These are phyloP conservation scores for Lithohypha guttulata DNA, from an alignment of 2,329 filamentous ascomycete species.

Conservation along the genomic window DNA sequence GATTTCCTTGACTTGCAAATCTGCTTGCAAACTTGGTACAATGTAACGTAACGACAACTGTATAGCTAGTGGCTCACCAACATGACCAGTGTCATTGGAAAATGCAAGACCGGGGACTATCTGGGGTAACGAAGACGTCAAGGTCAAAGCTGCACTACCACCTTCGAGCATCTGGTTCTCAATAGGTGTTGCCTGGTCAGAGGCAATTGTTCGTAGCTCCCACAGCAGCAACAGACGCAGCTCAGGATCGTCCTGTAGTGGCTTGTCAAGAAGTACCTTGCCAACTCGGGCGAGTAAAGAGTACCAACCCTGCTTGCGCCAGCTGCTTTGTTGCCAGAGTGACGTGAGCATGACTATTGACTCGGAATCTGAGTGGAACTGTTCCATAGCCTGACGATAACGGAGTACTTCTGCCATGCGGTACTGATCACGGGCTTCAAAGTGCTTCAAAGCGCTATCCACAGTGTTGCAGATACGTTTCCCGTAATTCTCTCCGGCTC, in stretches of 20 bases:
- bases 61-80: slow-evolving; percentile 47
- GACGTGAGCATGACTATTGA: slow-evolving; percentile 42
- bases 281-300: slow-evolving; percentile 43
- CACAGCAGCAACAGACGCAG: slow-evolving; percentile 44
- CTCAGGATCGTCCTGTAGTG: slow-evolving; percentile 35
- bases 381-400: slow-evolving; percentile 45
- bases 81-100: slow-evolving; percentile 44
- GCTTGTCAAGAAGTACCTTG: slow-evolving; percentile 45
- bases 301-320: slow-evolving; percentile 53
- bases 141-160: slow-evolving; percentile 34
- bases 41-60: slow-evolving; percentile 44
- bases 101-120: slow-evolving; percentile 44
- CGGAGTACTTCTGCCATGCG: slow-evolving; percentile 45
- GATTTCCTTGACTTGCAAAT: slow-evolving; percentile 39
- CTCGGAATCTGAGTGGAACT: slow-evolving; percentile 41
- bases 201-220: slow-evolving; percentile 39
- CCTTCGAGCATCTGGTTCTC: slow-evolving; percentile 17
- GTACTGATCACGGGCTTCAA: slow-evolving; percentile 41
- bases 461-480: slow-evolving; percentile 40
- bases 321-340: slow-evolving; percentile 46
- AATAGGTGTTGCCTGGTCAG: slow-evolving; percentile 29
- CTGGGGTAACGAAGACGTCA: slow-evolving; percentile 39
- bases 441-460: slow-evolving; percentile 39
- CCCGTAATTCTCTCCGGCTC: slow-evolving; percentile 41
- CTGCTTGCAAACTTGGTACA: slow-evolving; percentile 34